Base-by-base conservation (phyloP, 169 alveolate species). In the Theileria sp. region DNA sequence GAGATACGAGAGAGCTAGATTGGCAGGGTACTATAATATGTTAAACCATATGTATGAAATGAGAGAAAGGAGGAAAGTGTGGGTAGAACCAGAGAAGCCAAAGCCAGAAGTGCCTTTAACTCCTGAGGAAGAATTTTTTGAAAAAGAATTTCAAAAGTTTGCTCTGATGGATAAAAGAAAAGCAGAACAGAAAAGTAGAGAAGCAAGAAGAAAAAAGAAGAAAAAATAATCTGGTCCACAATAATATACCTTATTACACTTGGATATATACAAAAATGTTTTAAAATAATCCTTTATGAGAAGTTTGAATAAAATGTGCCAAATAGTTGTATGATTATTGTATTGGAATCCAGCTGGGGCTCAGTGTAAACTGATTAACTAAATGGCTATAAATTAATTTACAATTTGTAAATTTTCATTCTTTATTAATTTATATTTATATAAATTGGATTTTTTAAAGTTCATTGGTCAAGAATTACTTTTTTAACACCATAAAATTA, bases 1-100 rank as follows among this genome's bases (percentile, higher is more conserved):
- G 73, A 78, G 75, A 36, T 85, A 85, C 75, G 91, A 85, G 73
- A 30, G 88, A 32, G 58, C 72, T 10, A 71, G 87, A 61, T 69
- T 85, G 62, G 77, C 79, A 9, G 91, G 86, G 2, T 85, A 85
- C 76, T 79, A 34, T 66, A 85, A 85, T 61, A 86, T 85, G 15
- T 60, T 79, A 1, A 86, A 80, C 3, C 83, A 79, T 26, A 85
- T 78, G 87, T 69, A 72, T 7, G 87, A 71, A 26, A 67, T 78
- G 21, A 28, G 74, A 61, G 38, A 56, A 64, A 26, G 91, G 28
- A 51, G 77, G 30, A 58, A 64, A 0, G 79, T 44, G 44, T 15
- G 68, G 81, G 23, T 81, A 15, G 30, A 21, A 76, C 77, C 76
- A 1, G 23, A 80, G 28, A 34, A 21, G 81, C 77, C 76, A 2